These are phyloP conservation scores for Aspergillus nomiae DNA, from an alignment of 2,329 filamentous ascomycete species.

Conservation along the genomic window DNA sequence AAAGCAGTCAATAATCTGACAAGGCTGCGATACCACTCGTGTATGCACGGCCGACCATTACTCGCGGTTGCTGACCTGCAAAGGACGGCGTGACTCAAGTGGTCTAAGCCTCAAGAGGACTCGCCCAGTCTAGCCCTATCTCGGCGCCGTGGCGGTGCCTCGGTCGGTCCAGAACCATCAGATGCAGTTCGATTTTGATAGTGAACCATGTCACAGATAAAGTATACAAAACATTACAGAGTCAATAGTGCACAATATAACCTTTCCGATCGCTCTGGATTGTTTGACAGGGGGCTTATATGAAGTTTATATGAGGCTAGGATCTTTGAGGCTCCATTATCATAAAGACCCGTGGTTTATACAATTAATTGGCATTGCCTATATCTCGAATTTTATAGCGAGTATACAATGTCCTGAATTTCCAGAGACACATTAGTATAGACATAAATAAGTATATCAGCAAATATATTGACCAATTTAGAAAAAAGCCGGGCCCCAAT, in stretches of 20 bases:
- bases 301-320: not conserved
- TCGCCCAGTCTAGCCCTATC: slow-evolving; percentile 2
- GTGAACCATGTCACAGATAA: slow-evolving; percentile 7
- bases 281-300: not conserved
- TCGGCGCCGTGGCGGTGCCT: not conserved
- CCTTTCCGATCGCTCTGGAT: not conserved
- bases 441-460: not conserved
- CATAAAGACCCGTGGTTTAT: not conserved
- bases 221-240: not conserved
- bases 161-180: not conserved
- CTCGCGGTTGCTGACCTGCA: not conserved
- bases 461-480: not conserved
- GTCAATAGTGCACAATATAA: not conserved
- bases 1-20: not conserved
- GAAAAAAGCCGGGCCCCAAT: not conserved
- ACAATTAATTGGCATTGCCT: not conserved
- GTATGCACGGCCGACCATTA: not conserved
- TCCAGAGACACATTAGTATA: not conserved
- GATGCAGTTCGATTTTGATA: not conserved
- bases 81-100: not conserved
- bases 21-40: not conserved
- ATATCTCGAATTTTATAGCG: not conserved
- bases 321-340: not conserved
- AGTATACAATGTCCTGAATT: not conserved
- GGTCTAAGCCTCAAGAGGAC: not conserved